Percentiles rank a stretch among this genome's conserved stretches.
Conservation (phyloP, 805 yeast species). For the Yamadazyma ubonensis region DNA sequence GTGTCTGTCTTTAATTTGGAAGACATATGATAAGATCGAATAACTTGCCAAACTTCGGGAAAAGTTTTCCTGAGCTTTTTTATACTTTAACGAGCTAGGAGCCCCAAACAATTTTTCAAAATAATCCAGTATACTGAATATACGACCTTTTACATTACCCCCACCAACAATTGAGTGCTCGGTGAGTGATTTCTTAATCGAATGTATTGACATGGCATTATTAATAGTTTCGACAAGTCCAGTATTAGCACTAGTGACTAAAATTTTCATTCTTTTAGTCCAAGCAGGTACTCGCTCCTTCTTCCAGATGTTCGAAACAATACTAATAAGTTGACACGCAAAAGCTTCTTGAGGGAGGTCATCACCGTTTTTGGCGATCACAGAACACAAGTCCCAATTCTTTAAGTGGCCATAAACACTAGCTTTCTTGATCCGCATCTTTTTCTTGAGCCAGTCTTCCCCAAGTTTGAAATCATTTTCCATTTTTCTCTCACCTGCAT, state of each 20-base stretch:
- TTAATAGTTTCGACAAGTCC: slow-evolving; percentile 96
- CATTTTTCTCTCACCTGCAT: slow-evolving; percentile 79
- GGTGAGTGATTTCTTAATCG: slow-evolving; percentile 89
- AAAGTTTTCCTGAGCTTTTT: slow-evolving; percentile 80
- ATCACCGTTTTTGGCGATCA: slow-evolving; percentile 94
- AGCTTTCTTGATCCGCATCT: slow-evolving; percentile 71
- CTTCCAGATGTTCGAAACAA: slow-evolving; percentile 84
- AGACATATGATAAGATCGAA: slow-evolving; percentile 82
- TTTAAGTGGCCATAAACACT: slow-evolving; percentile 82
- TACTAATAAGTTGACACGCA: slow-evolving; percentile 90
- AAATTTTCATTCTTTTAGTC: slow-evolving; percentile 91
- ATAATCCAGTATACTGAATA: slow-evolving; percentile 76
- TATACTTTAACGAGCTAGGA: slow-evolving; percentile 51
- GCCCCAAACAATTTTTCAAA: slow-evolving; percentile 75
- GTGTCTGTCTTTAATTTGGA: slow-evolving; percentile 94
- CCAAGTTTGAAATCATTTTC: slow-evolving; percentile 93
- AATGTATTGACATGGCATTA: slow-evolving; percentile 89
- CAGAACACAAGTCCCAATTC: slow-evolving; percentile 94
- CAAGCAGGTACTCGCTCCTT: slow-evolving; percentile 68
- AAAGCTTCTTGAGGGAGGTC: slow-evolving; percentile 96
- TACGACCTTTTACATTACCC: slow-evolving; percentile 65
- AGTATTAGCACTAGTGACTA: slow-evolving; percentile 85
- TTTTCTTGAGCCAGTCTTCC: slow-evolving; percentile 90
- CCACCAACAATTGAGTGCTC: slow-evolving; percentile 63
- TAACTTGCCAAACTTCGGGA: slow-evolving; percentile 87